A percentile compares a stretch with the other conserved stretches of the same genome.
Conservation (phyloP, 2,329 filamentous ascomycete species). For the Colletotrichum lini region DNA sequence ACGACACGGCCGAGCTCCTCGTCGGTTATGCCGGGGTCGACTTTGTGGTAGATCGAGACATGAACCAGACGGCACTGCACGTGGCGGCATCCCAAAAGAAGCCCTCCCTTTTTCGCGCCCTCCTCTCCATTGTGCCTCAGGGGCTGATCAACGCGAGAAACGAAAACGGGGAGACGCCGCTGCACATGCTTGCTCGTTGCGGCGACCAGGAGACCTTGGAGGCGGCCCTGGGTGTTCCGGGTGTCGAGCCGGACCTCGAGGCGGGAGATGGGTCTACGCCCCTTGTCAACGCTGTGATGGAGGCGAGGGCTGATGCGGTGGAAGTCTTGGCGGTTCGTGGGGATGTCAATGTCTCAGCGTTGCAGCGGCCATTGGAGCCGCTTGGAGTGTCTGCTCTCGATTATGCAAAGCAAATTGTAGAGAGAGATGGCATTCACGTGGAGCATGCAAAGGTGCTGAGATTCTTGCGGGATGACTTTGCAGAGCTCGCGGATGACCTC, state of each 20-base stretch:
- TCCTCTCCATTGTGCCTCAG: not conserved
- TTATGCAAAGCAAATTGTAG: not conserved
- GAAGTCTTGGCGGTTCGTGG: not conserved
- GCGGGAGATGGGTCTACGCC: not conserved
- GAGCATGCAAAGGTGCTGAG: not conserved
- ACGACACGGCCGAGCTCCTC: not conserved
- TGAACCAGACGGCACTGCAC: not conserved
- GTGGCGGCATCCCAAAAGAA: not conserved
- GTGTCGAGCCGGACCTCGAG: not conserved
- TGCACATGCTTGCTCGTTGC: not conserved
- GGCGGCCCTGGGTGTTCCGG: not conserved
- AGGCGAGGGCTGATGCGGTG: not conserved
- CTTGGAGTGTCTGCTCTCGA: not conserved
- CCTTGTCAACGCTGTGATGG: constrained; percentile 4
- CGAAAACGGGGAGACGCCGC: constrained; percentile 10
- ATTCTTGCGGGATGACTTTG: not conserved
- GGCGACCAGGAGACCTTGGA: constrained; percentile 10
- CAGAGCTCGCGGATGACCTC: not conserved
- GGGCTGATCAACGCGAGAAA: not conserved
- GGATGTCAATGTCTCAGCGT: not conserved
- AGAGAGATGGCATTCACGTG: not conserved
- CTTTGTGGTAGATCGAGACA: not conserved
- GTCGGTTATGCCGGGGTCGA: not conserved
- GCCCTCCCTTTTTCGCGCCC: not conserved
- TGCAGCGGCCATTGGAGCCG: constrained; percentile 1